phyloP scores from a whole-genome alignment of 2,329 filamentous ascomycete species.

The Magnaporthales sp. region DNA sequence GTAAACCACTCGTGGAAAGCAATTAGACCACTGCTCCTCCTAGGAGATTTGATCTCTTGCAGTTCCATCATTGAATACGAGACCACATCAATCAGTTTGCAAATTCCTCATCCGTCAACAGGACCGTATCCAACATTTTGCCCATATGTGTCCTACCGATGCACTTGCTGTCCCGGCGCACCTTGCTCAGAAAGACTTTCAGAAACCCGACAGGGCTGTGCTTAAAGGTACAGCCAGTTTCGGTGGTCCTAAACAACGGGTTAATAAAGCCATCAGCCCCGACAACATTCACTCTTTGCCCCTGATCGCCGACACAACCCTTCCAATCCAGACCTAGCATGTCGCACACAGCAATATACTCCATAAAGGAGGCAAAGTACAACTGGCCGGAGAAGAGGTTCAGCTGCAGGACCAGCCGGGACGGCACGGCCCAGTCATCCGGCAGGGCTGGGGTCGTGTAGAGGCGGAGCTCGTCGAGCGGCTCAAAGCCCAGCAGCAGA shows the following conservation, averaged over 20 bases:
- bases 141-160: conserved; percentile 34
- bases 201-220: conserved; percentile 12
- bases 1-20: too few relatives aligned
- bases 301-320: not conserved
- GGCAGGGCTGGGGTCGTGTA: conserved; percentile 25
- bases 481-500: conserved; percentile 21
- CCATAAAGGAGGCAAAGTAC: conserved; percentile 42
- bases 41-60: too few relatives aligned
- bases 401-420: conserved; percentile 34
- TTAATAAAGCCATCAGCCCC: not conserved
- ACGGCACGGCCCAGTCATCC: conserved; percentile 9
- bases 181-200: conserved; percentile 22
- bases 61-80: too few relatives aligned
- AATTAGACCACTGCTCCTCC: too few relatives aligned
- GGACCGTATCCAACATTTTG: conserved; percentile 28
- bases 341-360: conserved; percentile 45
- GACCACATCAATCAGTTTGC: not conserved
- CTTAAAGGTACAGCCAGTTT: not conserved
- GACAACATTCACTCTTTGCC: not conserved
- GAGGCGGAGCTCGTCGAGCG: conserved; percentile 37
- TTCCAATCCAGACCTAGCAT: conserved; percentile 31
- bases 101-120: not conserved
- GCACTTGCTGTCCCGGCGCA: conserved; percentile 25
- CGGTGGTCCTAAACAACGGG: not conserved
- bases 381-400: conserved; percentile 62